Percentiles rank a stretch among this genome's conserved stretches.
These are phyloP conservation scores for Backusella morwellensis DNA, from an alignment of 192 early-diverging fungal species.

Conservation along the genomic window DNA sequence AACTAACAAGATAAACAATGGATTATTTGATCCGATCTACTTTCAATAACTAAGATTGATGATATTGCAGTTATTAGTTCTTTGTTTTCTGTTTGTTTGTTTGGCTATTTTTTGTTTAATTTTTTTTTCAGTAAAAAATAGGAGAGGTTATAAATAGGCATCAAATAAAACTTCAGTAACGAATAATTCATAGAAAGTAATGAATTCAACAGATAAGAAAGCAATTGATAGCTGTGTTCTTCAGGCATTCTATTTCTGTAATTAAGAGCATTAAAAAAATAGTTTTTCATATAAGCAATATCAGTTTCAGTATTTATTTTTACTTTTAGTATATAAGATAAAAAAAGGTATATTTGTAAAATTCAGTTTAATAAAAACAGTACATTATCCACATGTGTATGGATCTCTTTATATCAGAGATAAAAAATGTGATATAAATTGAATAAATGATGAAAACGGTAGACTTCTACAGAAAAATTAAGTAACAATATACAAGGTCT, in stretches of 20 bases:
- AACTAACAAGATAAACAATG: too few species aligned
- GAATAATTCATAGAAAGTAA: not conserved
- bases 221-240: not conserved
- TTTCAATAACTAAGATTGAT: too few species aligned
- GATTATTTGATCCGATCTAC: too few species aligned
- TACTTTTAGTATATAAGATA: not conserved
- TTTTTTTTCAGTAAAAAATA: not conserved
- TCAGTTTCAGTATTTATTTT: not conserved
- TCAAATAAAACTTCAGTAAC: not conserved
- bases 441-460: not conserved
- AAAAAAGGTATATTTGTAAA: not conserved
- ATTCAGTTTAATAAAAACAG: not conserved
- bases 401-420: not conserved
- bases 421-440: not conserved
- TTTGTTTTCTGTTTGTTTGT: too few species aligned
- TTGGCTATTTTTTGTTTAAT: not conserved
- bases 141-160: not conserved
- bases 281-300: not conserved
- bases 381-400: not conserved
- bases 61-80: too few species aligned
- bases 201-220: not conserved
- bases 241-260: not conserved
- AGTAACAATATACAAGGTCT: not conserved
- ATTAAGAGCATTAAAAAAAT: not conserved
- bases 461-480: not conserved